Base-by-base conservation (phyloP, 2,329 filamentous ascomycete species). In the Talaromyces sp. region DNA sequence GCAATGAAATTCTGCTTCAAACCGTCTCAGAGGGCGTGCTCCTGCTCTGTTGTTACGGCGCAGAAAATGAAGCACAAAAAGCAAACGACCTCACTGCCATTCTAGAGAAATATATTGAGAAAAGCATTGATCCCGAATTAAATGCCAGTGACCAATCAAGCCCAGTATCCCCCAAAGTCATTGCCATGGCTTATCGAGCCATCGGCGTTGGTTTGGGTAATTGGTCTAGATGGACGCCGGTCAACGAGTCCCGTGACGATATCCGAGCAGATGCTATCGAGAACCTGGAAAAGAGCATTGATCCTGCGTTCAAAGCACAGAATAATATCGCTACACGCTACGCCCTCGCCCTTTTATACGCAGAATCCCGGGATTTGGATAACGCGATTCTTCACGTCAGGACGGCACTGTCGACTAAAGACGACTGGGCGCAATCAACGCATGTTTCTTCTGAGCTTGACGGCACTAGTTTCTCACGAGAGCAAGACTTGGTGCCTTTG, bases 141-240 rank as follows among this genome's bases (percentile, higher is more conserved):
- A 64, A 63, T 58, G 64, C 64, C 33, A 63, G 58, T 44, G 65
- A 66, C 33, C 42, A 64, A 28, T 64, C 65, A 10, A 61, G 68
- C 44, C 62, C 61, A 19, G 80, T 93, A 3, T 79, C 86, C 32
- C 82, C 85, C 5, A 79, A 81, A 27, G 82, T 87, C 13, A 77
- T 93, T 60, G 88, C 89, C 2, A 76, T 87, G 62, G 85, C 90
- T 27, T 96, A 93, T 83, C 87, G 92, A 69, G 90, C 91, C 8
- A 88, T 98, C 65, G 95, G 93, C 0, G 82, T 96, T 59, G 89
- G 90, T 15, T 88, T 95, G 67, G 91, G 93, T 2, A 88, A 93
- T 65, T 97, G 92, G 92, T 91, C 93, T 52, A 85, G 88, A 58
- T 82, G 88, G 70, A 96, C 93, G 0, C 90, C 87, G 62, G 88